Evolutionary conservation across 441 rosid genomes (phyloP), one percentile per base, ranked within the genome.

Genomic region (Viola pubescens): DNA sequence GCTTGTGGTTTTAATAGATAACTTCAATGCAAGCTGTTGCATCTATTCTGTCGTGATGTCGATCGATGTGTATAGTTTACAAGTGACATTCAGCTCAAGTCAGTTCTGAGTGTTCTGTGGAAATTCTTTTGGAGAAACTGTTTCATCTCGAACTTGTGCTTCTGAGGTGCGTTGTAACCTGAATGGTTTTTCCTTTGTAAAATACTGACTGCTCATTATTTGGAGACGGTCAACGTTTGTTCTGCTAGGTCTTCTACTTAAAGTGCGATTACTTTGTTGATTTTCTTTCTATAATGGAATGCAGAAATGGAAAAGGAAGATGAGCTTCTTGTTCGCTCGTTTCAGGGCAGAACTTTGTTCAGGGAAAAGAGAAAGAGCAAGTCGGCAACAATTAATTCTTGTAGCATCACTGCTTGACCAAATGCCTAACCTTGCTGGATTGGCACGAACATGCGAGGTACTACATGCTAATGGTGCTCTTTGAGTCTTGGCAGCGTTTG

Each of bases 391-490:
- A 12, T 73, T 94, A 73, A 78, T 94, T 60, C 82, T 94, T 43
- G 97, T 94, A 59, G 96, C 97, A 54, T 94, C 96, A 50, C 69
- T 94, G 49, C 75, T 89, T 66, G 96, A 94, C 74, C 92, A 97
- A 49, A 84, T 89, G 61, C 99, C 99, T 59, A 94, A 94, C 72
- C 91, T 94, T 72, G 97, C 97, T 52, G 96, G 99, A 55, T 78
- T 94, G 79, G 91, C 96, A 61, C 82, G 96, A 61, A 88, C 99
- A 16, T 86, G 99, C 73, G 95, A 94, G 95, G 97, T 19, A 19
- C 26, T 88, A 75, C 26, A 19, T 70, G 76, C 57, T 57, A 14
- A 45, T 11, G 50, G 57, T 48, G 47, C 70, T 19, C 26, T 19
- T 19, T 19, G 26, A 19, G 26, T 62, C 42, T 44, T 60, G n/a